Percentiles rank a stretch among this genome's conserved stretches.
Conservation (phyloP, 2,329 filamentous ascomycete genomes). For the Myriangium duriaei region DNA sequence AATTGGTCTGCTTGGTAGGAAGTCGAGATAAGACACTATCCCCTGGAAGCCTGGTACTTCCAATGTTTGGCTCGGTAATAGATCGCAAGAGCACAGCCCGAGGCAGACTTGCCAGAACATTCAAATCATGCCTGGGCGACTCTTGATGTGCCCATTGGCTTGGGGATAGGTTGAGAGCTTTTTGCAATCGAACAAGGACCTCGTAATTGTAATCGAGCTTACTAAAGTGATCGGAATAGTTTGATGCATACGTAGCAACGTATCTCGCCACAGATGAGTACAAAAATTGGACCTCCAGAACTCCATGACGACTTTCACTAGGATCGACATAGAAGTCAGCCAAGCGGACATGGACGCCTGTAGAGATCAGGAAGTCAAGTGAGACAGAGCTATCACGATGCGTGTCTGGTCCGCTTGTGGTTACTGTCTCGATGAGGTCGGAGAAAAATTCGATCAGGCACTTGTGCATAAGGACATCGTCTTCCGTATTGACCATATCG, state of each 20-base stretch:
- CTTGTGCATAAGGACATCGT: constrained; percentile 49
- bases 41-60: neutral
- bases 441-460: constrained; percentile 46
- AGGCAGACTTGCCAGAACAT: constrained; percentile 45
- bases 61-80: neutral
- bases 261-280: constrained; percentile 45
- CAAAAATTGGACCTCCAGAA: constrained; percentile 41
- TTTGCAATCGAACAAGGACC: constrained; percentile 36
- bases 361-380: constrained; percentile 41
- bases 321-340: constrained; percentile 41
- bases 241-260: constrained; percentile 42
- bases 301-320: constrained; percentile 30
- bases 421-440: constrained; percentile 37
- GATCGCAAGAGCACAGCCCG: constrained; percentile 38
- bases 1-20: constrained; percentile 40
- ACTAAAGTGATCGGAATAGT: constrained; percentile 44
- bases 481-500: constrained; percentile 43
- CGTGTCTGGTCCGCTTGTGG: constrained; percentile 12
- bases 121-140: constrained; percentile 43
- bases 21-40: constrained; percentile 35
- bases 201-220: constrained; percentile 31
- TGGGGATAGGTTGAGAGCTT: constrained; percentile 33
- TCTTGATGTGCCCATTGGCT: constrained; percentile 40
- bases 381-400: constrained; percentile 20
- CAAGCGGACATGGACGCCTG: constrained; percentile 38